Conservation (phyloP, 768 basidiomycete genomes). For the Leccinellum albellum region DNA sequence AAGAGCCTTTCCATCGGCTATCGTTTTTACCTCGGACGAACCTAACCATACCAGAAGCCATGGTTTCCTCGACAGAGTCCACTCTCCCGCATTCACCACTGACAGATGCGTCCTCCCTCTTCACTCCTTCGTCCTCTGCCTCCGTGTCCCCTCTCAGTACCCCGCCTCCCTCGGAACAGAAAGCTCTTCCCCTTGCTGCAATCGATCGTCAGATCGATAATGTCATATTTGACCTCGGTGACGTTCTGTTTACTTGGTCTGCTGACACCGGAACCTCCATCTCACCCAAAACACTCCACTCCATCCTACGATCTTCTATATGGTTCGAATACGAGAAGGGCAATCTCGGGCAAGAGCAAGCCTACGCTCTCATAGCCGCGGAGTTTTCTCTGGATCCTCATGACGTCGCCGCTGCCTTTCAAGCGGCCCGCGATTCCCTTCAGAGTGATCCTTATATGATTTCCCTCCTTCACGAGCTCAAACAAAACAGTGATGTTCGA, state of each 20-base stretch:
- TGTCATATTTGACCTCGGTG: constrained; percentile 21
- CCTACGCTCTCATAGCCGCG: constrained; percentile 1
- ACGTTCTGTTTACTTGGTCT: constrained; percentile 23
- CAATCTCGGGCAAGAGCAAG: constrained; percentile 10
- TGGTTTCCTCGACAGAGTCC: not conserved
- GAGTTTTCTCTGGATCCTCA: constrained; percentile 16
- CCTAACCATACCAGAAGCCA: not conserved
- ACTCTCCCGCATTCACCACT: not conserved
- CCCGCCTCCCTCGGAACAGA: constrained; percentile 1
- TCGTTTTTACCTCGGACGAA: not conserved
- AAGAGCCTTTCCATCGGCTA: not conserved
- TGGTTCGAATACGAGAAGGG: constrained; percentile 26
- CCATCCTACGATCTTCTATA: constrained; percentile 12
- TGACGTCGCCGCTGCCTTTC: constrained; percentile 10
- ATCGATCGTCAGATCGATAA: constrained; percentile 20
- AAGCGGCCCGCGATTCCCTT: constrained; percentile 5
- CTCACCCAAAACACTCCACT: constrained; percentile 6
- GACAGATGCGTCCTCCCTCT: not conserved
- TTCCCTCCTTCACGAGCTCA: constrained; percentile 15
- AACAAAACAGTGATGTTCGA: not conserved
- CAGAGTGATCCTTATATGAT: constrained; percentile 13
- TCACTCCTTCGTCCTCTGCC: not conserved
- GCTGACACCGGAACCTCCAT: constrained; percentile 12
- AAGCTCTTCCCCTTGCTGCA: not conserved
- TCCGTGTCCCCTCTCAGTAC: constrained; percentile 3